Evolutionary conservation across 2,329 filamentous ascomycete species (phyloP), one percentile per base, ranked within the genome.

Genomic region (Colletotrichum navitas): DNA sequence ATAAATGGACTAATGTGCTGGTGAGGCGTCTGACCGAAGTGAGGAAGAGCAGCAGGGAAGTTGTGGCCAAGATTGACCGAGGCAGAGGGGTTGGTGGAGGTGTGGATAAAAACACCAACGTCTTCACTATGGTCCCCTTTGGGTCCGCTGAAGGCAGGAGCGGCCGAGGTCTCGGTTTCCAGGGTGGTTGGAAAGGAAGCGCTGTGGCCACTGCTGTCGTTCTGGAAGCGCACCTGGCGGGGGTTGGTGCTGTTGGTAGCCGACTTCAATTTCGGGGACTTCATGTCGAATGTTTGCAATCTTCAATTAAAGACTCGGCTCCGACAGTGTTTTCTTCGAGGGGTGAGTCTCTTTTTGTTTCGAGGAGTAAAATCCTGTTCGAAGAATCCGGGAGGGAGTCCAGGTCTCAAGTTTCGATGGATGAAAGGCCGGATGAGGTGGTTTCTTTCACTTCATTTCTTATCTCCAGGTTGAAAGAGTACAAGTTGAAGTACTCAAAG

Each of bases 1-100:
- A 51, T 60, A 66, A 66, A 75, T 63, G 62, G 68, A 69, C 47
- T 63, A 63, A 67, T 34, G 32, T 63, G 64, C 51, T 73, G 68
- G 62, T 74, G 71, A 66, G 63, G 34, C 12, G 45, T 24, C 41
- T 71, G 65, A 39, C 59, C 54, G 45, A 64, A 71, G 43, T 34
- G 54, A 56, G 32, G 32, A 56, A 52, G n/a, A 24, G 59, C 32
- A 8, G 43, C 36, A 55, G 58, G 59, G n/a, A 63, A 47, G 45
- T 54, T 54, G 59, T 59, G 41, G 47, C 54, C 54, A 36, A 68
- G 26, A 21, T 63, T 54, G 68, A 71, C 65, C 16, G 70, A 72
- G 36, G 62, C 62, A 55, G 65, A 71, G 66, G 72, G 51, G 72
- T 51, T 73, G 71, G 66, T 64, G 21, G 66, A 63, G 3, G 47